Base-by-base conservation (phyloP, 768 basidiomycete species). In the Tephrocybe sp. region DNA sequence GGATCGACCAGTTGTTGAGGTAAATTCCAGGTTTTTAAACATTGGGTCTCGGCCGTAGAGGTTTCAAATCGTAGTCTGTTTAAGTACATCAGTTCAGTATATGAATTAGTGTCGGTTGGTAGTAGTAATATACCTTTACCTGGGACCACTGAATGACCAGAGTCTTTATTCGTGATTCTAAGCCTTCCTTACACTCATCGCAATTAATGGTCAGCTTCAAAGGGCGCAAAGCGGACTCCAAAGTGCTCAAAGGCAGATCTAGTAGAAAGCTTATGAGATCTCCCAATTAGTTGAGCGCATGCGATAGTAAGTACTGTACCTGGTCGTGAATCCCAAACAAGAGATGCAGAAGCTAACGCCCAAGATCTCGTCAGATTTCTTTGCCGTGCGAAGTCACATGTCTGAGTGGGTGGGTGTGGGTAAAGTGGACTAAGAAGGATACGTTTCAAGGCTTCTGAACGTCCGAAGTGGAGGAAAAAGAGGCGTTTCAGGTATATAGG, bases 241-340 rank as follows among this genome's bases (percentile, higher is more conserved):
- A 15, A 18, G 7, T 19, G 7, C 19, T 10, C 19, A 40, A 11
- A 19, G 39, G 24, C 9, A 40, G 8, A 19, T 19, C 39, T 40
- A 19, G 33, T 16, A 34, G 15, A 16, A 15, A 30, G 42, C 5
- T 5, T 12, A 24, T 40, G 39, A 40, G 39, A 11, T 19, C 2
- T 19, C 11, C 7, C 36, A 11, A 21, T 21, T 40, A 11, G 19
- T 21, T 19, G 19, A 11, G n/a, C 11, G 21, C 36, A 29, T n/a
- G 53, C 11, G 27, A 29, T 29, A n/a, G 27, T 29, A 29, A 29
- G 27, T 29, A 11, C 5, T 29, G 11, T 29, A 70, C 71, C 69
- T 23, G 71, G 66, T 48, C 62, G 57, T 1, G 67, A 55, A 44
- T 71, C 69, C 71, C 71, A 73, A 9, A 61, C 62, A 3, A 73